Percentiles rank a stretch among this genome's conserved stretches.
These are phyloP conservation scores for Oldenlandia corymbosa DNA, from an alignment of 257 asterid genomes.

Conservation along the genomic window DNA sequence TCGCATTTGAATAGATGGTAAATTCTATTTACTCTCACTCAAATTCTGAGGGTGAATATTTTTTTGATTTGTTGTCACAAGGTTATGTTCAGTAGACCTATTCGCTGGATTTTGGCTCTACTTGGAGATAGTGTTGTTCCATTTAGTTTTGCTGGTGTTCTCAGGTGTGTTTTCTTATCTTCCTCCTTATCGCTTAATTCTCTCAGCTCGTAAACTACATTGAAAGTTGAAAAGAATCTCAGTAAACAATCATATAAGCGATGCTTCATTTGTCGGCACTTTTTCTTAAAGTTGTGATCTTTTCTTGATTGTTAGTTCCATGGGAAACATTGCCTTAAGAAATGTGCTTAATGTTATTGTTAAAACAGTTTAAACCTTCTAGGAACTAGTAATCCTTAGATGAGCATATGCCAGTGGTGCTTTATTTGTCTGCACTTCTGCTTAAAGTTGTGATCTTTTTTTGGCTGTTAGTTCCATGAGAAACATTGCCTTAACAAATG, in stretches of 20 bases:
- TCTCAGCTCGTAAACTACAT: no score
- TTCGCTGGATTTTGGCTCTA: slow-evolving; percentile 92
- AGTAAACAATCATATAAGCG: no score
- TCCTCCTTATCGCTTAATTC: no score
- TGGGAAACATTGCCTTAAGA: neutral
- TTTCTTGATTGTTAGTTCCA: neutral
- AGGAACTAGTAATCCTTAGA: no score
- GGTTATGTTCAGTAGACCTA: slow-evolving; percentile 92
- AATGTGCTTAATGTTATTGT: neutral
- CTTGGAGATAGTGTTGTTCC: slow-evolving; percentile 82
- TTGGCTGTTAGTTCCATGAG: neutral
- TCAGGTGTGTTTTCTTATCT: slow-evolving; percentile 44
- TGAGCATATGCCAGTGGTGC: no score
- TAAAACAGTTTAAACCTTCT: neutral
- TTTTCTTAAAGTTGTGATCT: no score
- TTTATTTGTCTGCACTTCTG: no score
- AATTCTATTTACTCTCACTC: slow-evolving; percentile 5
- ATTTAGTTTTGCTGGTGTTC: slow-evolving; percentile 68
- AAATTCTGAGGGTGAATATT: slow-evolving; percentile 8
- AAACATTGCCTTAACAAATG: neutral
- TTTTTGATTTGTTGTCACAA: slow-evolving; percentile 20
- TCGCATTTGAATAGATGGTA: neutral
- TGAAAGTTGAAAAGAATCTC: no score
- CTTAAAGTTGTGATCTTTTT: no score
- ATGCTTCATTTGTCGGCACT: no score